Conservation (phyloP, 371 early-diverging fungal species). For the Mucor irregularis region DNA sequence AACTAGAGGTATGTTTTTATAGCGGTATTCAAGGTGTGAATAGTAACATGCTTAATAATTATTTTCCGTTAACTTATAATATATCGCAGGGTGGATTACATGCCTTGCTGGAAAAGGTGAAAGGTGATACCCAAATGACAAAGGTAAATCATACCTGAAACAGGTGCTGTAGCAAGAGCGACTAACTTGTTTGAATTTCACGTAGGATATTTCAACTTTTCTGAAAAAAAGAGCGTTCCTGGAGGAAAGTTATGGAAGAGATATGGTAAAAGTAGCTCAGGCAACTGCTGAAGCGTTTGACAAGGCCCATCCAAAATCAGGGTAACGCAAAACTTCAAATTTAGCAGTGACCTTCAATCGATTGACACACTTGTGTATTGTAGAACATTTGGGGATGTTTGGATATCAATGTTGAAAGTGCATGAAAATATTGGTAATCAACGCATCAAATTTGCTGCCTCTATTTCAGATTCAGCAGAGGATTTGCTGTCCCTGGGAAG, state of each 20-base stretch:
- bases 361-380: neutral
- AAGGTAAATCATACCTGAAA: constrained; percentile 11
- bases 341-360: neutral
- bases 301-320: constrained; percentile 48
- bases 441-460: constrained; percentile 61
- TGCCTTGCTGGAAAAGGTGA: constrained; percentile 26
- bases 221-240: constrained; percentile 61
- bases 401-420: constrained; percentile 63
- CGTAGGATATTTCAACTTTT: constrained; percentile 54
- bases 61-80: neutral
- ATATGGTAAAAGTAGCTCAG: constrained; percentile 53
- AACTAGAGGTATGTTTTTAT: constrained; percentile 18
- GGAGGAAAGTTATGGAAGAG: constrained; percentile 62
- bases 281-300: constrained; percentile 48
- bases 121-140: constrained; percentile 23
- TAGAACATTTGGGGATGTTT: constrained; percentile 63
- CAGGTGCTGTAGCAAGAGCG: neutral
- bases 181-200: neutral
- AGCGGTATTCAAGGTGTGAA: neutral
- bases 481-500: constrained; percentile 68
- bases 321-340: constrained; percentile 25
- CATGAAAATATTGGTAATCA: constrained; percentile 80
- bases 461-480: constrained; percentile 68
- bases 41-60: neutral
- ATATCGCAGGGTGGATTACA: constrained; percentile 22